Conservation (phyloP, 352 stramenopile species). For the Globisporangium cederbergense region DNA sequence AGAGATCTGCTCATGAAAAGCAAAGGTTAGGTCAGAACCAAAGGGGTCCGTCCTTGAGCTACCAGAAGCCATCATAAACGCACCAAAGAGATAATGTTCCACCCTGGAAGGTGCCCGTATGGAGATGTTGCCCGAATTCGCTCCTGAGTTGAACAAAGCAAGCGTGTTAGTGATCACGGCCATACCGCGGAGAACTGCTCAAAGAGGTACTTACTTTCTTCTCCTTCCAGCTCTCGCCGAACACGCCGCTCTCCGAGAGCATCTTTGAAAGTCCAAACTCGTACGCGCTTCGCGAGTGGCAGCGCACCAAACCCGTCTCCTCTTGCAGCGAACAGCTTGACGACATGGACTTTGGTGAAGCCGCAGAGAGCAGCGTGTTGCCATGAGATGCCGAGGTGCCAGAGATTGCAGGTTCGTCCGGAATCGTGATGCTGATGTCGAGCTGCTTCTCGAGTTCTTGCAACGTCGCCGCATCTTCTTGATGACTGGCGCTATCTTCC, state of each 20-base stretch:
- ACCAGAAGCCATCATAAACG: neutral
- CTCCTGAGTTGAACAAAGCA: slow-evolving; percentile 24
- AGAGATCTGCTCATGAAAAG: slow-evolving; percentile 64
- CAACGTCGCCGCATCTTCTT: neutral
- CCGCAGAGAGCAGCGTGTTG: neutral
- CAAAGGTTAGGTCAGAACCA: neutral
- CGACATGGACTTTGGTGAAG: neutral
- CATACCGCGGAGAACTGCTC: too few species aligned
- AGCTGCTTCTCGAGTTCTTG: slow-evolving; percentile 16
- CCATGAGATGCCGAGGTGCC: neutral
- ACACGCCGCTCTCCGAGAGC: slow-evolving; percentile 54
- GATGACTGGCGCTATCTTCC: neutral
- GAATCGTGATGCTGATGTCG: neutral
- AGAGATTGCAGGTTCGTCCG: neutral
- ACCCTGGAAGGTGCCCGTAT: slow-evolving; percentile 84
- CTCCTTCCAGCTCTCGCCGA: slow-evolving; percentile 93
- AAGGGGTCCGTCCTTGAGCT: neutral
- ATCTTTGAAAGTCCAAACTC: slow-evolving; percentile 67
- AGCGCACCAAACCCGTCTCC: slow-evolving; percentile 40
- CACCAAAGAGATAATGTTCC: slow-evolving; percentile 91
- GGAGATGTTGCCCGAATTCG: slow-evolving; percentile 85
- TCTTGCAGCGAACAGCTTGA: slow-evolving; percentile 17
- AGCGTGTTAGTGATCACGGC: too few species aligned
- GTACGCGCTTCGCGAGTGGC: slow-evolving; percentile 60
- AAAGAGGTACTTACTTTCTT: slow-evolving; percentile 68